Conservation (phyloP, 2,329 filamentous ascomycete species). For the Aspergillus alliaceus region DNA sequence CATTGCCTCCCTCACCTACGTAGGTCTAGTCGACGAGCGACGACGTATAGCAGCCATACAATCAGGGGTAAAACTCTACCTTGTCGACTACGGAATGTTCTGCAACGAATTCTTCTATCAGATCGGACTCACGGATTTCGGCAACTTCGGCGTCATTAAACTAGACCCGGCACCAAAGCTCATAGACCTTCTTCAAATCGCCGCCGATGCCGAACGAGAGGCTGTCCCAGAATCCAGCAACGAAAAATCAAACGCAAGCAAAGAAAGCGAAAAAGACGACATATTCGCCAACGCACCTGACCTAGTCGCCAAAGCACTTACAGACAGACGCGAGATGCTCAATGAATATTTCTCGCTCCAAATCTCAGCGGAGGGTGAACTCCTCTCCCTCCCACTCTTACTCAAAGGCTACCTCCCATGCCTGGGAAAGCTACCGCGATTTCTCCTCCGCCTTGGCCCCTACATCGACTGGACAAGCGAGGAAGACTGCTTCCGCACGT, state of each 20-base stretch:
- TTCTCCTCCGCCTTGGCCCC: slow-evolving; percentile 83
- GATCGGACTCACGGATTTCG: slow-evolving; percentile 89
- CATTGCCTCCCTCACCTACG: slow-evolving; percentile 85
- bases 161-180: slow-evolving; percentile 76
- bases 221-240: neutral
- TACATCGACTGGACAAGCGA: slow-evolving; percentile 85
- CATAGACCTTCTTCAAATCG: slow-evolving; percentile 68
- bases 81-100: slow-evolving; percentile 87
- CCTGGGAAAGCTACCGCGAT: slow-evolving; percentile 82
- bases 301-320: slow-evolving; percentile 65
- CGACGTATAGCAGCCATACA: slow-evolving; percentile 91
- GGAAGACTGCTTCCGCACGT: slow-evolving; percentile 78
- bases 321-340: slow-evolving; percentile 80
- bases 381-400: slow-evolving; percentile 78
- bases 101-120: slow-evolving; percentile 95
- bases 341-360: slow-evolving; percentile 89
- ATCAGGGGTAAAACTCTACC: slow-evolving; percentile 84
- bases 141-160: slow-evolving; percentile 83
- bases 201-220: slow-evolving; percentile 67
- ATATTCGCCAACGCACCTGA: slow-evolving; percentile 67
- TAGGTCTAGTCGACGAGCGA: slow-evolving; percentile 85
- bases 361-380: slow-evolving; percentile 73
- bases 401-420: slow-evolving; percentile 86
- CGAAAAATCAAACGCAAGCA: slow-evolving; percentile 4
- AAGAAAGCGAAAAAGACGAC: slow-evolving; percentile 48